Base-by-base conservation (phyloP, 2,329 filamentous ascomycete species). In the Talaromyces islandicus region DNA sequence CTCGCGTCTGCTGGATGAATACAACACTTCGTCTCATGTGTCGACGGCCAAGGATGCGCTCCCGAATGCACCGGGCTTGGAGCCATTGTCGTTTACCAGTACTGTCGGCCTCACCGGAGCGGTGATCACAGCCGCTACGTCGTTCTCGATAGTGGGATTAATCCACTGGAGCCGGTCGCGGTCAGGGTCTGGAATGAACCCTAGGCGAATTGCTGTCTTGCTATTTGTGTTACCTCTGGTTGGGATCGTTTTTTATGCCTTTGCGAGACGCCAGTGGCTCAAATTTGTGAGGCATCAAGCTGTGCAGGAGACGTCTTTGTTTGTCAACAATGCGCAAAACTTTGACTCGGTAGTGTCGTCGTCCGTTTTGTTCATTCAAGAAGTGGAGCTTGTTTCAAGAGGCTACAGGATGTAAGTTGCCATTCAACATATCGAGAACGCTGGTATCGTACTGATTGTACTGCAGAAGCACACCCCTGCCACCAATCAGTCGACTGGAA, bases 351-450 rank as follows among this genome's bases (percentile, higher is more conserved):
- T 88, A 24, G 87, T 85, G 46, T 87, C 87, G 43, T 88, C 90
- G 32, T 89, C 90, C 2, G 80, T 96, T 59, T 86, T 89, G 41
- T 83, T 96, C 62, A 88, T 97, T 63, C 92, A 96, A 73, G 92
- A 97, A 75, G 92, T 97, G n/a, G 92, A 97, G 77, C 82, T 97
- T 32, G 92, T 97, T 27, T 95, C 92, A 30, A 86, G 92, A 66
- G 92, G 92, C 24, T 97, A 96, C 74, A 84, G 90, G 76, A 81
- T 96, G 86, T 91, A 75, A 73, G 87, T 11, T 78, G 54, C 52
- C 35, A 41, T 51, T 24, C 38, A 29, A 62, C 48, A 19, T 27
- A 56, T 46, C 29, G 25, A 61, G 62, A 54, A 69, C 56, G 3
- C 52, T 9, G 11, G 51, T 59, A 55, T 9, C 12, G 51, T 59